A percentile compares a stretch with the other conserved stretches of the same genome.
These are phyloP conservation scores for Grifola frondosa DNA, from an alignment of 1,284 basidiomycete genomes.

Conservation along the genomic window DNA sequence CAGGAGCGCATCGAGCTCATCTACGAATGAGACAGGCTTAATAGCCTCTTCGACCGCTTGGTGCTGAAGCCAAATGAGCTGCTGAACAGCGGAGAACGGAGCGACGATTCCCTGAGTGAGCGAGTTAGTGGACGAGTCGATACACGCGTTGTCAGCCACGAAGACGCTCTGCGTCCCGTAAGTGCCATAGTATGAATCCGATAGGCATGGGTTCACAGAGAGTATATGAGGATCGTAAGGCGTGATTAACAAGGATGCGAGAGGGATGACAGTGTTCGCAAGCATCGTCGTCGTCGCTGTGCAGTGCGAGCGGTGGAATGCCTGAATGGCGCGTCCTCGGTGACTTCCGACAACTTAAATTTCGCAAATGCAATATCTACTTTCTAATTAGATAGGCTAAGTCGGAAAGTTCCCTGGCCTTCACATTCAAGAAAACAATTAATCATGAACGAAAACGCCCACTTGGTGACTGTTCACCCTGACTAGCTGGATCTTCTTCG, in stretches of 20 bases:
- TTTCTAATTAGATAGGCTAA: too few relatives aligned
- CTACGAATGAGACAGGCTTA: slow-evolving; percentile 11
- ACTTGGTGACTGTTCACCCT: too few relatives aligned
- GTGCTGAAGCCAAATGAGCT: slow-evolving; percentile 65
- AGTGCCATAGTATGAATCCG: slow-evolving; percentile 52
- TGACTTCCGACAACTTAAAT: too few relatives aligned
- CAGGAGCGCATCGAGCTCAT: slow-evolving; percentile 36
- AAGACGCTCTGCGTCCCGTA: slow-evolving; percentile 51
- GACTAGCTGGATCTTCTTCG: too few relatives aligned
- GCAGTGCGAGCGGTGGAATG: too few relatives aligned
- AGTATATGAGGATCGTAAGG: slow-evolving; percentile 23
- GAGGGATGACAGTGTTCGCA: slow-evolving; percentile 17
- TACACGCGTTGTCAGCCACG: slow-evolving; percentile 37
- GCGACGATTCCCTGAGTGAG: slow-evolving; percentile 11
- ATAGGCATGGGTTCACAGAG: slow-evolving; percentile 41
- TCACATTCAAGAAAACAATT: too few relatives aligned
- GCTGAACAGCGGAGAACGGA: slow-evolving; percentile 20
- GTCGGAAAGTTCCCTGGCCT: too few relatives aligned
- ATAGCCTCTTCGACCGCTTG: slow-evolving; percentile 44
- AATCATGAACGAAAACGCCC: too few relatives aligned
- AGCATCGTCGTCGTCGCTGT: slow-evolving; percentile 13
- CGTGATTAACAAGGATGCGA: slow-evolving; percentile 25
- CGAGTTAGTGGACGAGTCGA: slow-evolving; percentile 11
- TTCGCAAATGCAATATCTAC: too few relatives aligned
- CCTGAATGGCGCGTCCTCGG: too few relatives aligned